phyloP scores from a whole-genome alignment of 352 stramenopile species.

The Pythium guiyangense region DNA sequence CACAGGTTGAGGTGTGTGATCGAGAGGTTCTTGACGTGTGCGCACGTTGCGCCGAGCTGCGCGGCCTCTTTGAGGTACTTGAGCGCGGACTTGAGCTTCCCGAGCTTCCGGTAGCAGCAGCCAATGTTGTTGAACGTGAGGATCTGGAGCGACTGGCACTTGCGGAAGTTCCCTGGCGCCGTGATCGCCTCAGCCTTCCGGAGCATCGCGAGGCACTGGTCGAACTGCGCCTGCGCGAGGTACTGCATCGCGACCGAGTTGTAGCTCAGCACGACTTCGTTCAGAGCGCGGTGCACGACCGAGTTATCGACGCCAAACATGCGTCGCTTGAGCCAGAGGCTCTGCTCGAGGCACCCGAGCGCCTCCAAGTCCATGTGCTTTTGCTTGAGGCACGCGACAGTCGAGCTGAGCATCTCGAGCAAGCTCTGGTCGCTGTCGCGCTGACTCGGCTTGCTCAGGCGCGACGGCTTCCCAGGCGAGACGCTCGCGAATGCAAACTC shows the following conservation, averaged over 20 bases:
- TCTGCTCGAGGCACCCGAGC: constrained; percentile 68
- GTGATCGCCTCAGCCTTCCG: constrained; percentile 71
- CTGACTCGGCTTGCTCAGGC: constrained; percentile 7
- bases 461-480: constrained; percentile 1
- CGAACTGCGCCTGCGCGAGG: constrained; percentile 43
- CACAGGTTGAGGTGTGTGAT: constrained; percentile 83
- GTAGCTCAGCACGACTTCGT: constrained; percentile 68
- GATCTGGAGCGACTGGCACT: constrained; percentile 66
- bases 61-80: constrained; percentile 74
- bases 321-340: constrained; percentile 64
- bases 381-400: constrained; percentile 56
- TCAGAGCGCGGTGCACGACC: constrained; percentile 44
- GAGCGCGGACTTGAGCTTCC: constrained; percentile 63
- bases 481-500: background rate
- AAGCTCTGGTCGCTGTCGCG: constrained; percentile 57
- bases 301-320: constrained; percentile 69
- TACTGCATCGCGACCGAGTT: constrained; percentile 78
- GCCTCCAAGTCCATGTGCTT: constrained; percentile 77
- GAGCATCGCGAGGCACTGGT: constrained; percentile 65
- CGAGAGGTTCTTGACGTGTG: constrained; percentile 68
- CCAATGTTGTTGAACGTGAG: constrained; percentile 83
- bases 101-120: constrained; percentile 76
- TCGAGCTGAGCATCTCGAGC: constrained; percentile 69
- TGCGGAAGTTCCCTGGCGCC: constrained; percentile 55
- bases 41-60: constrained; percentile 44